These are phyloP conservation scores for Eragrostis curvula DNA, from an alignment of 176 grass and related monocot species.

Conservation along the genomic window DNA sequence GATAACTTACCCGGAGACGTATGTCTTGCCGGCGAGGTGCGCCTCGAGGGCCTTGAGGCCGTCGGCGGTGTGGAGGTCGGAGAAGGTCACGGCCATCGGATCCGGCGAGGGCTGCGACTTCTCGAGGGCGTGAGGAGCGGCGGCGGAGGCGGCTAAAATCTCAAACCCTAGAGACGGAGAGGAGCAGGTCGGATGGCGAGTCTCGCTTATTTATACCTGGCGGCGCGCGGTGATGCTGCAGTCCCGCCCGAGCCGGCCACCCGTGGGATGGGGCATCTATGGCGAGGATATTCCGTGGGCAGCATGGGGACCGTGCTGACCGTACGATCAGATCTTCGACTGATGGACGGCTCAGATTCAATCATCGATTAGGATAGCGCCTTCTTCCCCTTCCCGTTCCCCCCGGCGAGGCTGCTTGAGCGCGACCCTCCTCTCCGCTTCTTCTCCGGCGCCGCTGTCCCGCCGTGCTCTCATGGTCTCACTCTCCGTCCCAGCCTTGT, in stretches of 20 bases:
- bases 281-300: constrained; percentile 37
- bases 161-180: constrained; percentile 54
- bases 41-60: constrained; percentile 78
- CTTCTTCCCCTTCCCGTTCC: neutral
- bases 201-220: constrained; percentile 26
- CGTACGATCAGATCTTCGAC: neutral
- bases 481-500: constrained; percentile 23
- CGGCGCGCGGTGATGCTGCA: neutral
- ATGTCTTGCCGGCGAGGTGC: constrained; percentile 76
- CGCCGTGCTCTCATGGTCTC: constrained; percentile 26
- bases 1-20: constrained; percentile 73
- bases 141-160: constrained; percentile 46
- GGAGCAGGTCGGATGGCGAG: neutral
- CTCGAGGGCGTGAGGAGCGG: constrained; percentile 29
- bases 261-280: constrained; percentile 48
- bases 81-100: constrained; percentile 79
- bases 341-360: constrained; percentile 1
- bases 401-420: neutral
- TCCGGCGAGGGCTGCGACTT: constrained; percentile 15
- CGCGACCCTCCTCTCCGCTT: neutral
- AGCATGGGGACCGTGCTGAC: rapidly evolving
- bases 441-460: constrained; percentile 14
- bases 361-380: neutral
- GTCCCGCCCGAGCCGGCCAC: neutral
- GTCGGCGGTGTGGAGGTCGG: constrained; percentile 71